Percentiles rank a stretch among this genome's conserved stretches.
Evolutionary conservation across 805 yeast genomes (phyloP).

Genomic region (Pichia cabralensis): DNA sequence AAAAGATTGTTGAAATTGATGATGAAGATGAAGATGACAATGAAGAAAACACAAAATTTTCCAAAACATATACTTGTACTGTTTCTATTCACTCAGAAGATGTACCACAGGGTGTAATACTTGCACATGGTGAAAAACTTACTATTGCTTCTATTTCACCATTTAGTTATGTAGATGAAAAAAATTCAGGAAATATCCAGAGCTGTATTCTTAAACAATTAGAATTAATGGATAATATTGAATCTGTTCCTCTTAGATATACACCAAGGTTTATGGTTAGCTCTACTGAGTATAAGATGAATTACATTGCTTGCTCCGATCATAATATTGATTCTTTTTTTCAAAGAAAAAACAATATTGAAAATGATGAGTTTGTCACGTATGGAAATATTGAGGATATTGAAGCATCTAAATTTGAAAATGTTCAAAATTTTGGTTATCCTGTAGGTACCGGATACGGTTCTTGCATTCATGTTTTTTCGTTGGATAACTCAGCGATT

Average conservation of each 20-base stretch:
- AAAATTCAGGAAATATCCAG: not conserved
- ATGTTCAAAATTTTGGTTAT: conserved; percentile 39
- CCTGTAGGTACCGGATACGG: conserved; percentile 30
- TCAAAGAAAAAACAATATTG: conserved; percentile 8
- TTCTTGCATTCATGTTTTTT: conserved; percentile 44
- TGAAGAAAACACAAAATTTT: not conserved
- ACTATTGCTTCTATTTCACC: conserved; percentile 36
- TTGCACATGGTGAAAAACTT: conserved; percentile 41
- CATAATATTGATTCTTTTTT: conserved; percentile 27
- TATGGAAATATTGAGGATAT: conserved; percentile 20
- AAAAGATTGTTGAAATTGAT: conserved; percentile 28
- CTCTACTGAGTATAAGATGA: conserved; percentile 11
- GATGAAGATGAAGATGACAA: conserved; percentile 3
- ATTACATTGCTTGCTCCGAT: conserved; percentile 40
- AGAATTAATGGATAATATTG: conserved; percentile 22
- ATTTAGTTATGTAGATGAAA: conserved; percentile 25
- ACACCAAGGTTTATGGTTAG: conserved; percentile 39
- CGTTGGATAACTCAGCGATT: conserved; percentile 26
- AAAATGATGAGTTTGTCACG: conserved; percentile 15
- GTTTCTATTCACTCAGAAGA: conserved; percentile 53
- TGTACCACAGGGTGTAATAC: conserved; percentile 51
- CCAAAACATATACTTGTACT: conserved; percentile 3
- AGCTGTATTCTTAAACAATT: not conserved
- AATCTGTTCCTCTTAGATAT: conserved; percentile 35
- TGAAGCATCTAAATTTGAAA: conserved; percentile 21